These are phyloP conservation scores for Anthostomella pinea DNA, from an alignment of 2,329 filamentous ascomycete species.

Conservation along the genomic window DNA sequence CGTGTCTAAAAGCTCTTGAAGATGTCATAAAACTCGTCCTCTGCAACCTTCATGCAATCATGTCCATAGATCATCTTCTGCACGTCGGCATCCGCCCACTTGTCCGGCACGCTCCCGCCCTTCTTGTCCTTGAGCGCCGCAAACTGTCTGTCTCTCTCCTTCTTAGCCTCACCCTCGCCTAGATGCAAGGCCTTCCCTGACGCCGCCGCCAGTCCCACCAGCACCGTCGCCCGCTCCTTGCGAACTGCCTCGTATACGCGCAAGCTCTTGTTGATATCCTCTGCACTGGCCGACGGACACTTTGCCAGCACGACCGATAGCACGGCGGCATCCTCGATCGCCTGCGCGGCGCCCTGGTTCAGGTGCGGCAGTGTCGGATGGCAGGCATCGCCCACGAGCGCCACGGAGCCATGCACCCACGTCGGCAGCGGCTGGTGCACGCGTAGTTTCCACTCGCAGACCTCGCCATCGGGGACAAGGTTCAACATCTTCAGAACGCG, in stretches of 20 bases:
- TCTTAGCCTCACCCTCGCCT: conserved; percentile 55
- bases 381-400: conserved; percentile 62
- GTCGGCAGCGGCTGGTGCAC: conserved; percentile 54
- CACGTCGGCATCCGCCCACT: conserved; percentile 69
- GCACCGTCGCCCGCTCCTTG: conserved; percentile 50
- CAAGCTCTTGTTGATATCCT: conserved; percentile 46
- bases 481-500: conserved; percentile 57
- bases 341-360: conserved; percentile 65
- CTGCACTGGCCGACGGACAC: conserved; percentile 20
- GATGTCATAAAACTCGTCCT: conserved; percentile 52
- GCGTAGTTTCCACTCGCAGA: conserved; percentile 64
- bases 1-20: no score
- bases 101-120: conserved; percentile 56
- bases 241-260: conserved; percentile 54
- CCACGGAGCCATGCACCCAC: conserved; percentile 57
- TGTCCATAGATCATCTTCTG: conserved; percentile 65
- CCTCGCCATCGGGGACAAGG: conserved; percentile 59
- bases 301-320: conserved; percentile 38
- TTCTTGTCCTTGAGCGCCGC: conserved; percentile 48
- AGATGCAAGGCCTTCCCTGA: conserved; percentile 54
- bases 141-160: conserved; percentile 57
- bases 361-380: conserved; percentile 67
- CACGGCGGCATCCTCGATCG: conserved; percentile 64
- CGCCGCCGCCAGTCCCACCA: conserved; percentile 54
- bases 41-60: conserved; percentile 56